Base-by-base conservation (phyloP, 306 rosid species). In the Styphnolobium japonicum region DNA sequence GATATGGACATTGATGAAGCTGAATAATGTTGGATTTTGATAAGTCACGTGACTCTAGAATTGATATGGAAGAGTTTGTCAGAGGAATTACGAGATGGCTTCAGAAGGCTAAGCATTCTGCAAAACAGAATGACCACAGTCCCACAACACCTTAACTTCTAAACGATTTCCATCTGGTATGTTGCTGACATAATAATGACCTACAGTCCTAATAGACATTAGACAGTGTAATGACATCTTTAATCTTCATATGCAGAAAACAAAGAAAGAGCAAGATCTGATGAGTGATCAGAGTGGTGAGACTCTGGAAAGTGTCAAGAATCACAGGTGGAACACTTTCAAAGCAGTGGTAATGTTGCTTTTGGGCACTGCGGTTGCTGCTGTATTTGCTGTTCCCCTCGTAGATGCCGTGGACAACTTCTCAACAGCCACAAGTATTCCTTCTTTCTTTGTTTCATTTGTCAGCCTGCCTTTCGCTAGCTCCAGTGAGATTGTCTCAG, bases 371-470 rank as follows among this genome's bases (percentile, higher is more conserved):
- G 77, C 65, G 31, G 80, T 88, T 43, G 94, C 97, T 0, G 92
- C 87, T n/a, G 84, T 62, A 22, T 75, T 75, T 46, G 94, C 94
- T 18, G 92, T 86, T 63, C 91, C 97, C 2, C 78, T 92, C 43
- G 94, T 92, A 14, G 94, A 92, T 40, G 87, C 83, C 0, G 94
- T 92, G 33, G 91, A 90, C 71, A 87, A 85, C 82, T 92, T 92
- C 80, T 88, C 97, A 16, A 75, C 75, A 52, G 94, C 97, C 42
- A 88, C 94, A 0, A 61, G 74, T 25, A 88, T 88, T 81, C 97
- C 92, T 16, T 84, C 89, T 3, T 92, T 90, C 86, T 92, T 92
- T 81, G 79, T 92, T 81, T 89, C 97, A 0, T 92, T 90, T 53
- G 81, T 92, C 22, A 83, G 72, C 6, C 81, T 89, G 4, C 97